These are phyloP conservation scores for Coemansia reversa DNA, from an alignment of 192 early-diverging fungal species.

Conservation along the genomic window DNA sequence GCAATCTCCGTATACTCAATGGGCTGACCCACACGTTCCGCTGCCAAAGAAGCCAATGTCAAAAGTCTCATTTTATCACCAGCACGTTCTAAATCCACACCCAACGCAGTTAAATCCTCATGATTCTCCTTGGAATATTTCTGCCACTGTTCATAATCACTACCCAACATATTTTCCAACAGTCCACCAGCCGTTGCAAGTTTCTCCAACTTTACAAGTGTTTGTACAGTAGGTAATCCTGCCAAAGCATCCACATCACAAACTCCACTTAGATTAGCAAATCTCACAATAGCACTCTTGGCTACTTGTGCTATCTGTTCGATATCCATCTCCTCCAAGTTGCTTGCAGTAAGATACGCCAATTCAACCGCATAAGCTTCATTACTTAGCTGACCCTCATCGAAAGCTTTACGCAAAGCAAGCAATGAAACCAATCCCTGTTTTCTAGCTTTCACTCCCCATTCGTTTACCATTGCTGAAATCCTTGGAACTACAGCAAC, in stretches of 20 bases:
- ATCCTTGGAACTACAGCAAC: conserved; percentile 33
- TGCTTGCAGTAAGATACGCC: conserved; percentile 66
- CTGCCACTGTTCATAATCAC: conserved; percentile 38
- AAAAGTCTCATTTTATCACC: conserved; percentile 84
- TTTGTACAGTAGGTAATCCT: conserved; percentile 62
- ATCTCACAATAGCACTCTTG: conserved; percentile 63
- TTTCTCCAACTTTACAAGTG: conserved; percentile 69
- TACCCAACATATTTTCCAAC: conserved; percentile 42
- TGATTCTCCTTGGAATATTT: conserved; percentile 59
- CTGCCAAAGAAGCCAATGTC: conserved; percentile 75
- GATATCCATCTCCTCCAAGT: conserved; percentile 35
- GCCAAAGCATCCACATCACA: conserved; percentile 79
- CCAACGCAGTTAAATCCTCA: conserved; percentile 56
- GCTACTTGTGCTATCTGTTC: conserved; percentile 58
- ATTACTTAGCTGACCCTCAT: conserved; percentile 23
- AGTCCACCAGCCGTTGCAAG: conserved; percentile 66
- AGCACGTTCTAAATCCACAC: conserved; percentile 57
- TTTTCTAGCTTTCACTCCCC: conserved; percentile 4
- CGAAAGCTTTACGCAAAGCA: conserved; percentile 49
- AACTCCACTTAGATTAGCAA: conserved; percentile 65
- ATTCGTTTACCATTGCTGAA: conserved; percentile 24
- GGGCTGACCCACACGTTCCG: conserved; percentile 63
- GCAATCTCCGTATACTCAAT: conserved; percentile 77
- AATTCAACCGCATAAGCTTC: conserved; percentile 50
- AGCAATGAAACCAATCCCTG: conserved; percentile 62